A percentile compares a stretch with the other conserved stretches of the same genome.
phyloP scores from a whole-genome alignment of 2,329 filamentous ascomycete species.

The Pyricularia grisea region DNA sequence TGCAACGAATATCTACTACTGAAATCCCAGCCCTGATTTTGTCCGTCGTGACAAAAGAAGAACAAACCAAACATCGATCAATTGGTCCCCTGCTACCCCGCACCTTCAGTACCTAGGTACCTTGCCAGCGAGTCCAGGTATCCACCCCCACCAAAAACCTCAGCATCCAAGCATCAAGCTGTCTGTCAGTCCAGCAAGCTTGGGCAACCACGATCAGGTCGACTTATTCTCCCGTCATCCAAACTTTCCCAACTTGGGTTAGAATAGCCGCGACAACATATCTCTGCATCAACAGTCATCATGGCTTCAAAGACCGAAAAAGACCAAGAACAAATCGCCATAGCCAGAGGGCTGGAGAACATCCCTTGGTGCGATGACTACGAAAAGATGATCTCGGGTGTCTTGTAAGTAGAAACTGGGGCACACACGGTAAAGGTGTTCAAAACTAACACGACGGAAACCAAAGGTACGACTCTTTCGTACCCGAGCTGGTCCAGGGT shows the following conservation, averaged over 20 bases:
- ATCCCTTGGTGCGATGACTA: conserved; percentile 51
- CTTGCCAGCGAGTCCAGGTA: no score
- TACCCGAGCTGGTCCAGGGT: conserved; percentile 35
- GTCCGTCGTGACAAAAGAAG: no score
- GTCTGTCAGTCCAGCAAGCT: background rate
- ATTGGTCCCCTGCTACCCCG: background rate
- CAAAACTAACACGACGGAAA: background rate
- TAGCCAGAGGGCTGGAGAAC: conserved; percentile 37
- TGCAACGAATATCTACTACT: no score
- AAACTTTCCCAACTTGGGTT: background rate
- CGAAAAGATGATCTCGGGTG: conserved; percentile 55
- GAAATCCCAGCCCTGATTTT: no score
- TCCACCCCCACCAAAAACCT: background rate
- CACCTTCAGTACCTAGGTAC: background rate
- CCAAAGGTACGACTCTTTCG: conserved; percentile 38
- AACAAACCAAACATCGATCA: background rate
- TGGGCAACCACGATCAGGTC: background rate
- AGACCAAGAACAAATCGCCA: background rate
- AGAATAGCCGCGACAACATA: background rate
- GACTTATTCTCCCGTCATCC: background rate
- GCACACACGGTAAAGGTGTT: background rate
- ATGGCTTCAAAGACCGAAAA: conserved; percentile 1
- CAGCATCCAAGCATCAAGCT: background rate
- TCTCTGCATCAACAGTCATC: background rate
- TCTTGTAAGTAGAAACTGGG: conserved; percentile 34